Evolutionary conservation across 139 green algal genomes (phyloP).

Genomic region (Micractinium conductrix): DNA sequence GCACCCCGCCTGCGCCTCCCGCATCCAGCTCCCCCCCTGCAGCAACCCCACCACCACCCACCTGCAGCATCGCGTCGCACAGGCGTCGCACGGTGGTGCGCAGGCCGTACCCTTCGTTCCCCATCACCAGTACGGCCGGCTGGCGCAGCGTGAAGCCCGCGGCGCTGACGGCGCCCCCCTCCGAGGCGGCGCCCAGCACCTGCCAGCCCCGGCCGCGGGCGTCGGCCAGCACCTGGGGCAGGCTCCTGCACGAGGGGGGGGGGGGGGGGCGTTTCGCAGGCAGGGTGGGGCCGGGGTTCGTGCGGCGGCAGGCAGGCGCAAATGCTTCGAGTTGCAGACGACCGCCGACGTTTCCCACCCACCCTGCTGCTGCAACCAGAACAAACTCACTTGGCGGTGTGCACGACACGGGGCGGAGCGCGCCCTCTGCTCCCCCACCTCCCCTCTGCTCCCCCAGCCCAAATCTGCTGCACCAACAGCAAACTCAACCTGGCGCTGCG

Average conservation of each 20-base stretch:
- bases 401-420: too few species aligned
- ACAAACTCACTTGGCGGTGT: too few species aligned
- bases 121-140: conserved; percentile 91
- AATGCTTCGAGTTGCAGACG: too few species aligned
- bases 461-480: too few species aligned
- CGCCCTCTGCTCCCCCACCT: too few species aligned
- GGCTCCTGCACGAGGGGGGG: conserved; percentile 61
- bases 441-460: too few species aligned
- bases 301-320: too few species aligned
- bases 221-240: conserved; percentile 77
- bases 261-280: too few species aligned
- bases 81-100: conserved; percentile 70
- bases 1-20: too few species aligned
- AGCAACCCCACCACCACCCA: background rate
- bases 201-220: conserved; percentile 71
- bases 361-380: too few species aligned
- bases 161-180: conserved; percentile 49
- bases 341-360: too few species aligned
- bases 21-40: background rate
- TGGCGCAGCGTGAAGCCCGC: conserved; percentile 41
- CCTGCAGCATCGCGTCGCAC: conserved; percentile 43
- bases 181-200: conserved; percentile 79
- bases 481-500: conserved; percentile 41
- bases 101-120: conserved; percentile 86
- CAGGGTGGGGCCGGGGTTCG: too few species aligned